Evolutionary conservation across 192 early-diverging fungal species (phyloP), one percentile per base, ranked within the genome.

Genomic region (Podochytrium sp.): DNA sequence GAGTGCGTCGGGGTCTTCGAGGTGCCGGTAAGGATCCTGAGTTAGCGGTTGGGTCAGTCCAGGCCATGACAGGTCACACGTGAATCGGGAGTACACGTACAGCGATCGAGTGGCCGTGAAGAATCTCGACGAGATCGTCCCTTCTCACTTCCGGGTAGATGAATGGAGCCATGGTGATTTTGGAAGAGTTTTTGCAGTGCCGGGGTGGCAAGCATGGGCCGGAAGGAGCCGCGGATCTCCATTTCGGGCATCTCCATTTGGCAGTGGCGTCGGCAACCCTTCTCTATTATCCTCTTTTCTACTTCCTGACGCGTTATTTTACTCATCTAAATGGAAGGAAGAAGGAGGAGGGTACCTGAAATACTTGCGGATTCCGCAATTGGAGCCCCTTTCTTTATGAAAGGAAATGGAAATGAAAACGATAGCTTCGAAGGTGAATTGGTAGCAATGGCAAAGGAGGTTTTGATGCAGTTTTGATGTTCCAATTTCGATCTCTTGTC

Each of bases 1-100:
- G 29, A 78, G 65, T 0, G 81, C 64, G 32, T 85, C 76, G 35
- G 87, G 85, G 41, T 87, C 81, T 60, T 90, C 88, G 35, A 90
- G 67, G 83, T 87, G 87, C n/a, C 84, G 79, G 75, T 86, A 90
- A 38, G 85, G 88, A 47, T 90, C 89, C 18, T 69, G 66, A 25
- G 34, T 12, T 29, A 34, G 20, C 23, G 1, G 4, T 38, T 63
- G 20, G 47, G 18, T 50, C n/a, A n/a, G 30, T 39, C 35, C 2
- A 32, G 27, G 47, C 20, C 41, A 32, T 38, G 4, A 1, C 64
- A 29, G 61, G 2, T 38, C 34, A 32, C 14, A 35, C 30, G 34
- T 12, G 2, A 2, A 7, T n/a, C 0, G 49, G 14, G 49, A 4
- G 14, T n/a, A 39, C 18, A 42, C 43, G n/a, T n/a, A 69, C 66